phyloP scores from a whole-genome alignment of 495 filamentous ascomycete species.

The Lasiosphaeriaceae sp. region DNA sequence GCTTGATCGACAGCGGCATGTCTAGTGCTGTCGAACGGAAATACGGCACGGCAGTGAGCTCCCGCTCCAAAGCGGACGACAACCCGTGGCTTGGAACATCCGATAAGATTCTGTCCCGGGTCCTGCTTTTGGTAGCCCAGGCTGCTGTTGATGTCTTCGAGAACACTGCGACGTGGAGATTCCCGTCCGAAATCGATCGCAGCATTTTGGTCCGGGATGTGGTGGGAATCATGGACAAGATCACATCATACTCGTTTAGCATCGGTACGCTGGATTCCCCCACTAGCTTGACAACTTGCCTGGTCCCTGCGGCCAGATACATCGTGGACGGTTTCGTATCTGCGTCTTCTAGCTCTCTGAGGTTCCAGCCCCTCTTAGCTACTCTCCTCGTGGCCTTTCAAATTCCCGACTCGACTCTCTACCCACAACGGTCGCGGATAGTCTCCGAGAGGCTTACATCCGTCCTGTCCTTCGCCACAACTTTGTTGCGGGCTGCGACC shows the following conservation, averaged over 20 bases:
- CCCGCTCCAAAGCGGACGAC: conserved; percentile 48
- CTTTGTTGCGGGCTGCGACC: conserved; percentile 64
- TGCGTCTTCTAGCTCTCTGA: conserved; percentile 60
- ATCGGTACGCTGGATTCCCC: conserved; percentile 56
- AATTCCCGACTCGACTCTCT: conserved; percentile 60
- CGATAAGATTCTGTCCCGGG: conserved; percentile 68
- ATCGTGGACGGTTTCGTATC: conserved; percentile 73
- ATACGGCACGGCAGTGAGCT: conserved; percentile 48
- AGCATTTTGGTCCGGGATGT: conserved; percentile 53
- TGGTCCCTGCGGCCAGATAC: conserved; percentile 68
- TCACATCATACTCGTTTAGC: conserved; percentile 68
- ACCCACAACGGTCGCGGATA: conserved; percentile 51
- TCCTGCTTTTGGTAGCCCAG: conserved; percentile 66
- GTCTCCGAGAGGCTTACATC: conserved; percentile 61
- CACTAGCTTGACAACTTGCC: conserved; percentile 56
- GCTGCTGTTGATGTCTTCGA: conserved; percentile 76
- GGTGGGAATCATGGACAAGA: conserved; percentile 61
- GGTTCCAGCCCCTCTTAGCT: conserved; percentile 72
- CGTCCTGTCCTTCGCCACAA: conserved; percentile 62
- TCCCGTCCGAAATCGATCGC: conserved; percentile 61
- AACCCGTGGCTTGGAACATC: conserved; percentile 68
- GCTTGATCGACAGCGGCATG: conserved; percentile 71
- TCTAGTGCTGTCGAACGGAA: conserved; percentile 67
- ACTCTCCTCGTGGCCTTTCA: conserved; percentile 64
- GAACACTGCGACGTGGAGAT: conserved; percentile 78